Conservation (phyloP, 176 grass and related monocot genomes). For the maize (Zea mays) region Zm-B73-REFERENCE-NAM-5.0 NC_050098.1:231343001-231343500, state of each 20-base stretch:
- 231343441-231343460: slow-evolving; percentile 11
- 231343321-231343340: background rate
- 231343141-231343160: slow-evolving; percentile 35
- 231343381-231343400: background rate
- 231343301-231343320: slow-evolving; percentile 8
- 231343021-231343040: too few relatives aligned
- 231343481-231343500: slow-evolving; percentile 69
- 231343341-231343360: background rate
- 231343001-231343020: too few relatives aligned
- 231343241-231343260: slow-evolving; percentile 73
- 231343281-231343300: slow-evolving; percentile 51
- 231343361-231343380: background rate
- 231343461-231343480: slow-evolving; percentile 35
- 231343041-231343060: too few relatives aligned
- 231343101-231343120: background rate
- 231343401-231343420: background rate
- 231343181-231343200: slow-evolving; percentile 61
- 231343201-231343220: slow-evolving; percentile 63
- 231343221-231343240: slow-evolving; percentile 93
- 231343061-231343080: too few relatives aligned
- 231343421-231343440: background rate
- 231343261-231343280: slow-evolving; percentile 64
- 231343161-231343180: slow-evolving; percentile 73
- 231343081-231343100: background rate
- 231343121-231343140: slow-evolving; percentile 8